Percentiles rank a stretch among this genome's conserved stretches.
Evolutionary conservation across 208 protist species (phyloP).

Genomic region (Leishmania tropica): DNA sequence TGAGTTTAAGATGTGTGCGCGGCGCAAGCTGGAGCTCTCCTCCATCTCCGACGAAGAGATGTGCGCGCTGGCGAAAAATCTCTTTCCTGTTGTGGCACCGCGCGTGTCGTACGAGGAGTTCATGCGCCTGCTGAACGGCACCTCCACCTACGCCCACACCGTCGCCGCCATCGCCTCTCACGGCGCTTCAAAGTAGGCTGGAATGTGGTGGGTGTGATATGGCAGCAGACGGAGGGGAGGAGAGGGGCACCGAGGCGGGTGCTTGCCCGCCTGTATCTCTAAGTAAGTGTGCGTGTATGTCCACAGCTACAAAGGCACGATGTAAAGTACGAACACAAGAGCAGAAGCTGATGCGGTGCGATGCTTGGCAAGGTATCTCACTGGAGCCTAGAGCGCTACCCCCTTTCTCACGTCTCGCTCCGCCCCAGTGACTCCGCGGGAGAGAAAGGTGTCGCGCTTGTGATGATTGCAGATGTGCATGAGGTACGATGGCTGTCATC

Average conservation of each 20-base stretch:
- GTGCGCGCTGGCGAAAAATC: conserved; percentile 66
- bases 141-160: conserved; percentile 79
- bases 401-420: background rate
- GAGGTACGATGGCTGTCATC: background rate
- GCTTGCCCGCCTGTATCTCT: background rate
- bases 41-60: conserved; percentile 74
- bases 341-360: background rate
- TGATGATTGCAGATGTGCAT: background rate
- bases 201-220: background rate
- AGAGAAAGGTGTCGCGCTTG: background rate
- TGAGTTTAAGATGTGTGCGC: conserved; percentile 87
- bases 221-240: background rate
- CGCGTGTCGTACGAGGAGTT: conserved; percentile 86
- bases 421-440: background rate
- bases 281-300: background rate
- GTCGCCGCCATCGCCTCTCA: conserved; percentile 65
- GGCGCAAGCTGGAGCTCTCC: conserved; percentile 64
- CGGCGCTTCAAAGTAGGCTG: conserved; percentile 37
- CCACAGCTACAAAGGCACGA: background rate
- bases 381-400: background rate
- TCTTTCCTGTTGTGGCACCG: conserved; percentile 67
- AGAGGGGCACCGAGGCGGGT: background rate
- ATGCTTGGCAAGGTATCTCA: background rate
- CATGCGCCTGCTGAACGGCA: conserved; percentile 85
- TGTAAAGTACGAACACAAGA: background rate